Evolutionary conservation across 441 rosid species (phyloP).

Genomic region (Gossypium armourianum): DNA sequence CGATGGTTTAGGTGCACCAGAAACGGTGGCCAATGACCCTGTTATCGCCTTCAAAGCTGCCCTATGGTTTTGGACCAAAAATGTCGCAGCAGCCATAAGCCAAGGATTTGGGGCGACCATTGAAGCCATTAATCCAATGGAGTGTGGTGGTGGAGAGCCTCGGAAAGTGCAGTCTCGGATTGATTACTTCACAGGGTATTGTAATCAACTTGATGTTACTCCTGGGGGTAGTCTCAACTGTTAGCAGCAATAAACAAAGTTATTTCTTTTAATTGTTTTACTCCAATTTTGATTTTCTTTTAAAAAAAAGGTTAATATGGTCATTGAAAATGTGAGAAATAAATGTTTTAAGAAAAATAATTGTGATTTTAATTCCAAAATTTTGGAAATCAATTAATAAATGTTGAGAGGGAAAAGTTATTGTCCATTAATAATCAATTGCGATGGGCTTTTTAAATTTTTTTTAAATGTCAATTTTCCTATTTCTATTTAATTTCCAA

Average conservation of each 20-base stretch:
- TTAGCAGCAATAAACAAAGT: slow-evolving; percentile 16
- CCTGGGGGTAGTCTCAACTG: slow-evolving; percentile 47
- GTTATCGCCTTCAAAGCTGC: slow-evolving; percentile 45
- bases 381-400: too few species aligned
- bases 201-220: slow-evolving; percentile 41
- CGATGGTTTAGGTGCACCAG: slow-evolving; percentile 42
- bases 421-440: too few species aligned
- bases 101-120: slow-evolving; percentile 63
- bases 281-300: not conserved
- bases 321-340: not conserved
- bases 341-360: not conserved
- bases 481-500: not conserved
- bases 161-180: slow-evolving; percentile 34
- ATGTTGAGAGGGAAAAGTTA: too few species aligned
- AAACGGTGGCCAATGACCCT: slow-evolving; percentile 44
- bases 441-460: too few species aligned
- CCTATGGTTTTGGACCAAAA: slow-evolving; percentile 51
- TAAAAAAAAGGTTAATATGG: not conserved
- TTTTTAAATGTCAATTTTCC: not conserved
- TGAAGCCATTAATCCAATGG: slow-evolving; percentile 45
- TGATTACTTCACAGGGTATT: slow-evolving; percentile 36
- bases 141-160: slow-evolving; percentile 40
- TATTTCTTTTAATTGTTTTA: not conserved
- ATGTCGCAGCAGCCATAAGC: slow-evolving; percentile 32
- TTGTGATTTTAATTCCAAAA: not conserved